Conservation (phyloP, 805 yeast species). For the Metschnikowia borealis region DNA sequence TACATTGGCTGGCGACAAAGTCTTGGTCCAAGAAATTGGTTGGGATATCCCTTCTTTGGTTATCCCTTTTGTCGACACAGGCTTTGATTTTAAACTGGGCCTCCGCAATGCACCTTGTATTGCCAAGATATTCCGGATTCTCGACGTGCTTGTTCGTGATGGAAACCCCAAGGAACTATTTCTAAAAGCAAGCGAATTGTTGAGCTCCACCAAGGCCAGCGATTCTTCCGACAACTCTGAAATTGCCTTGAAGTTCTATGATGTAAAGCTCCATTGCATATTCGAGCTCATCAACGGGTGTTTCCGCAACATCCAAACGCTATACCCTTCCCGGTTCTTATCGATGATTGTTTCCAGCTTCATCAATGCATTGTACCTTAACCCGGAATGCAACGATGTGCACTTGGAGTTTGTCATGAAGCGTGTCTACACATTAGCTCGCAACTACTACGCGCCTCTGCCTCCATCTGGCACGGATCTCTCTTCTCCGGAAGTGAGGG, state of each 20-base stretch:
- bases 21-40: conserved; percentile 64
- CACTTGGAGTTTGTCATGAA: conserved; percentile 45
- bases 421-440: conserved; percentile 56
- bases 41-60: conserved; percentile 87
- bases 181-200: conserved; percentile 63
- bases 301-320: conserved; percentile 57
- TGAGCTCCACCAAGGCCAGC: conserved; percentile 36
- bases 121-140: conserved; percentile 42
- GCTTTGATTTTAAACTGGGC: conserved; percentile 21
- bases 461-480: conserved; percentile 42
- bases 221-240: conserved; percentile 12
- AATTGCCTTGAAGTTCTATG: conserved; percentile 34
- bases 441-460: conserved; percentile 43
- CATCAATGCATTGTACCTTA: conserved; percentile 46
- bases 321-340: conserved; percentile 76
- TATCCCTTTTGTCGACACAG: conserved; percentile 48
- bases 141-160: conserved; percentile 57
- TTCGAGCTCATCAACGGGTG: conserved; percentile 61
- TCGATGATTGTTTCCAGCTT: conserved; percentile 62
- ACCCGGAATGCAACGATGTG: conserved; percentile 17
- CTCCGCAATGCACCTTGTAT: conserved; percentile 40
- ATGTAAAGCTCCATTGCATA: conserved; percentile 59
- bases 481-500: conserved; percentile 36
- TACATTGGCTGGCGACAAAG: conserved; percentile 42
- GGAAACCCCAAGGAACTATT: conserved; percentile 84